Evolutionary conservation across 208 protist genomes (phyloP).

Genomic region (Trypanosoma vivax): DNA sequence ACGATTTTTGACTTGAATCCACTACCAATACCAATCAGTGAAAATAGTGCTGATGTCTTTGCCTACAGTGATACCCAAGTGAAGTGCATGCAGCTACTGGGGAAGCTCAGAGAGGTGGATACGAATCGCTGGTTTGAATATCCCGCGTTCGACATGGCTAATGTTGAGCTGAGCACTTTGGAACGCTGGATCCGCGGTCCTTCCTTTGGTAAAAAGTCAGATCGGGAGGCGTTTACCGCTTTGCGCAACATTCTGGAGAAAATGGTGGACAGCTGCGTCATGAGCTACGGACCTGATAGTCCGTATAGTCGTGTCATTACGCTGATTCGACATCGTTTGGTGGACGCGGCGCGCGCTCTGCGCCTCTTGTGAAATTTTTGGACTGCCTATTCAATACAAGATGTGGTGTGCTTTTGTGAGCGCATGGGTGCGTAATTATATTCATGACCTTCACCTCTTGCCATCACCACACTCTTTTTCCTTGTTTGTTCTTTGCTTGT

Average conservation of each 20-base stretch:
- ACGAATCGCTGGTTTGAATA: conserved; percentile 66
- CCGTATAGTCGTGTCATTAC: conserved; percentile 62
- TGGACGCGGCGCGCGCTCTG: conserved; percentile 49
- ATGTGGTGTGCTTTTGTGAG: conserved; percentile 2
- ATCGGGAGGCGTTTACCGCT: conserved; percentile 56
- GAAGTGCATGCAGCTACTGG: conserved; percentile 37
- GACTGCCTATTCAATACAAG: background rate
- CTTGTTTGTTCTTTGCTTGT: conserved; percentile 1
- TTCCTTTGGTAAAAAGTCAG: conserved; percentile 46
- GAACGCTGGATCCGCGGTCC: conserved; percentile 40
- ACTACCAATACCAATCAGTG: background rate
- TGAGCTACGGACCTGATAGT: conserved; percentile 63
- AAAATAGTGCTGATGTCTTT: background rate
- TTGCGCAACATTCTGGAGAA: conserved; percentile 60
- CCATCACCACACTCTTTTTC: background rate
- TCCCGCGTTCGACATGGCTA: conserved; percentile 69
- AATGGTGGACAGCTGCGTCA: conserved; percentile 80
- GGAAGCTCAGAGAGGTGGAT: conserved; percentile 41
- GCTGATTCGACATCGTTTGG: conserved; percentile 52
- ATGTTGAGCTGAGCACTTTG: conserved; percentile 68
- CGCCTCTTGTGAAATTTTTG: conserved; percentile 28
- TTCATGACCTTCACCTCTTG: background rate
- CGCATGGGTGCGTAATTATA: background rate
- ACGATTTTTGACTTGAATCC: conserved; percentile 24
- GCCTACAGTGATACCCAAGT: conserved; percentile 29